phyloP scores from a whole-genome alignment of 352 stramenopile genomes.

The Phytopythium cucurbitacearum region DNA sequence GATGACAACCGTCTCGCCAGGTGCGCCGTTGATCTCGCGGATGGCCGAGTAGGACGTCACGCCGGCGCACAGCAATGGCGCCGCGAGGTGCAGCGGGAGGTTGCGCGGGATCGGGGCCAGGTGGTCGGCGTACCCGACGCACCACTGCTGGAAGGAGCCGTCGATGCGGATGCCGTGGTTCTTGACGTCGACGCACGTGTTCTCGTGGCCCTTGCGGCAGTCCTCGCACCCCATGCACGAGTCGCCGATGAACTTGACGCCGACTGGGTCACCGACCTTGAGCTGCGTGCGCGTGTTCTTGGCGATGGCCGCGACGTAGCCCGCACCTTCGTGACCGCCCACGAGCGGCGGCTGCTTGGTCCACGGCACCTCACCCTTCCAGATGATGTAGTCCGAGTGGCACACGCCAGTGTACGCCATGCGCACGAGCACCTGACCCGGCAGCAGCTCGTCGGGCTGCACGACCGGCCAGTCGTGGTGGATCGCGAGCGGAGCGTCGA shows the following conservation, averaged over 20 bases:
- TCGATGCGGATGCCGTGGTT: slow-evolving; percentile 10
- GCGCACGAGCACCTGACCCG: slow-evolving; percentile 37
- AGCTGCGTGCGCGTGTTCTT: slow-evolving; percentile 14
- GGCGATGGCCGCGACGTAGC: slow-evolving; percentile 26
- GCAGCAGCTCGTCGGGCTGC: slow-evolving; percentile 29
- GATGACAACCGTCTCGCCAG: slow-evolving; percentile 40
- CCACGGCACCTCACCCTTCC: slow-evolving; percentile 11
- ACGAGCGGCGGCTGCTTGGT: slow-evolving; percentile 16
- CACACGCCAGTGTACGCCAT: slow-evolving; percentile 40
- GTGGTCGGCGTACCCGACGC: slow-evolving; percentile 45
- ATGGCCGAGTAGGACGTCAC: slow-evolving; percentile 70
- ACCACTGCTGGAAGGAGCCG: slow-evolving; percentile 29
- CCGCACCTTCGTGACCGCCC: slow-evolving; percentile 27
- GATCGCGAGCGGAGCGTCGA: slow-evolving; percentile 31
- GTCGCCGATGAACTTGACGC: slow-evolving; percentile 16
- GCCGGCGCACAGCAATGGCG: slow-evolving; percentile 67
- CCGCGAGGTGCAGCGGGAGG: slow-evolving; percentile 28
- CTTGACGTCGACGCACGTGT: slow-evolving; percentile 10
- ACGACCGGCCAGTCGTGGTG: slow-evolving; percentile 35
- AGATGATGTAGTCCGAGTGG: slow-evolving; percentile 22
- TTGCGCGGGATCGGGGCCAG: slow-evolving; percentile 63
- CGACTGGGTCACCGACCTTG: slow-evolving; percentile 18
- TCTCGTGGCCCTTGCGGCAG: slow-evolving; percentile 22
- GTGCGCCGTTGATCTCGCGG: slow-evolving; percentile 24
- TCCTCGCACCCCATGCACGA: slow-evolving; percentile 21